Percentiles rank a stretch among this genome's conserved stretches.
Evolutionary conservation across 2,329 filamentous ascomycete species (phyloP).

Genomic region (Alternaria arborescens): DNA sequence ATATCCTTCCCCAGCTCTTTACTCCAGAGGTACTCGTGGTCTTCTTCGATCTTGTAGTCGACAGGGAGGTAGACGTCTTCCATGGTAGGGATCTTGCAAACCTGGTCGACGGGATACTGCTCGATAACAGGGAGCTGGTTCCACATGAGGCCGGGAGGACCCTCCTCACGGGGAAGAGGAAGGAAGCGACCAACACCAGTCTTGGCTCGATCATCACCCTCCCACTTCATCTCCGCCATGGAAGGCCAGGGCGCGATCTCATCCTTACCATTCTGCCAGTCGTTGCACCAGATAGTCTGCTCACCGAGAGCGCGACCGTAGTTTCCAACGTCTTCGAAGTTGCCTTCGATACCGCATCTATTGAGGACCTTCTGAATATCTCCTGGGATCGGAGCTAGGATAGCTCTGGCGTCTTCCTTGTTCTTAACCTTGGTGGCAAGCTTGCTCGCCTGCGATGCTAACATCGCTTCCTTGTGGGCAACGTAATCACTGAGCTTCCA

Average conservation of each 20-base stretch:
- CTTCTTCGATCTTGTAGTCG: slow-evolving; percentile 44
- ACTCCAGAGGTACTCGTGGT: slow-evolving; percentile 38
- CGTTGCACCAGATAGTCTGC: slow-evolving; percentile 52
- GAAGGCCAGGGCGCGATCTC: slow-evolving; percentile 54
- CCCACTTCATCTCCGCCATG: slow-evolving; percentile 56
- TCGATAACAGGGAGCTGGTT: slow-evolving; percentile 50
- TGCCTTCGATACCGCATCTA: slow-evolving; percentile 30
- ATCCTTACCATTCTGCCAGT: slow-evolving; percentile 45
- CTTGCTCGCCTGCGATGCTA: slow-evolving; percentile 24
- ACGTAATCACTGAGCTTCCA: slow-evolving; percentile 46
- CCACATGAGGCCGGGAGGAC: slow-evolving; percentile 54
- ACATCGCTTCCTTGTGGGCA: slow-evolving; percentile 40
- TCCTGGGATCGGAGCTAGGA: slow-evolving; percentile 13
- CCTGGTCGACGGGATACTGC: slow-evolving; percentile 52
- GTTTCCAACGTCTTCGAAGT: slow-evolving; percentile 35
- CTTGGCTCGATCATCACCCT: slow-evolving; percentile 57
- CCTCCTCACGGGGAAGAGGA: slow-evolving; percentile 54
- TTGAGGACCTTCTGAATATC: slow-evolving; percentile 22
- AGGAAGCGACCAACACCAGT: slow-evolving; percentile 54
- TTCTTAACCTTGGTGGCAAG: slow-evolving; percentile 25
- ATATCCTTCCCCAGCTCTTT: slow-evolving; percentile 39
- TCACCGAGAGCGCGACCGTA: slow-evolving; percentile 46
- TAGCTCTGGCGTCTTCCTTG: slow-evolving; percentile 20
- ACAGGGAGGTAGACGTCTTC: slow-evolving; percentile 51
- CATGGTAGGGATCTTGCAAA: slow-evolving; percentile 47